Percentiles rank a stretch among this genome's conserved stretches.
Evolutionary conservation across 306 rosid genomes (phyloP).

Genomic region (Vicia faba): DNA sequence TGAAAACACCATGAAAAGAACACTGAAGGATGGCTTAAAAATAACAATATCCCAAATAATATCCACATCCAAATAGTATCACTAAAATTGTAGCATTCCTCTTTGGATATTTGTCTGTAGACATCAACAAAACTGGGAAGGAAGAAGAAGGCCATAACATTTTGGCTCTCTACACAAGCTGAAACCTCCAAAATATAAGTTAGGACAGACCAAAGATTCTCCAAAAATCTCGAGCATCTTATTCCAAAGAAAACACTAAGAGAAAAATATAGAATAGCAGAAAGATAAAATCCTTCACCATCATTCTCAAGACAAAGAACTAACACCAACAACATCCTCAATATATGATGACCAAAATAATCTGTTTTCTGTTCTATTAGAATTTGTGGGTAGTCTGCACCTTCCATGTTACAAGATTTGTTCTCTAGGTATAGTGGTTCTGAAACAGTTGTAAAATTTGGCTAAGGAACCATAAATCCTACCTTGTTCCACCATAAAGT

Average conservation of each 20-base stretch:
- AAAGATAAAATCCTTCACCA: too few relatives aligned
- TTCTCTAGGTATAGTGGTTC: slow-evolving; percentile 69
- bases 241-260: slow-evolving; percentile 25
- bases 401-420: slow-evolving; percentile 56
- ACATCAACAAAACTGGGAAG: background rate
- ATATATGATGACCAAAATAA: slow-evolving; percentile 46
- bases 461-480: too few relatives aligned
- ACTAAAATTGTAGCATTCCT: background rate
- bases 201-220: background rate
- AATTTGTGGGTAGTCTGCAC: slow-evolving; percentile 79
- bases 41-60: background rate
- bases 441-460: too few relatives aligned
- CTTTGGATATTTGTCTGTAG: background rate
- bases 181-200: background rate
- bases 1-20: background rate
- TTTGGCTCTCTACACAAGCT: background rate
- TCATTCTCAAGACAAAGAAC: too few relatives aligned
- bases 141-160: background rate
- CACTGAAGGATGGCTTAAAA: background rate
- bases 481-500: too few relatives aligned
- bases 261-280: too few relatives aligned
- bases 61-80: background rate
- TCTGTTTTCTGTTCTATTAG: slow-evolving; percentile 64
- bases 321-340: slow-evolving; percentile 61
- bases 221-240: background rate